These are phyloP conservation scores for Cyclaneusma minus DNA, from an alignment of 2,329 filamentous ascomycete species.

Conservation along the genomic window DNA sequence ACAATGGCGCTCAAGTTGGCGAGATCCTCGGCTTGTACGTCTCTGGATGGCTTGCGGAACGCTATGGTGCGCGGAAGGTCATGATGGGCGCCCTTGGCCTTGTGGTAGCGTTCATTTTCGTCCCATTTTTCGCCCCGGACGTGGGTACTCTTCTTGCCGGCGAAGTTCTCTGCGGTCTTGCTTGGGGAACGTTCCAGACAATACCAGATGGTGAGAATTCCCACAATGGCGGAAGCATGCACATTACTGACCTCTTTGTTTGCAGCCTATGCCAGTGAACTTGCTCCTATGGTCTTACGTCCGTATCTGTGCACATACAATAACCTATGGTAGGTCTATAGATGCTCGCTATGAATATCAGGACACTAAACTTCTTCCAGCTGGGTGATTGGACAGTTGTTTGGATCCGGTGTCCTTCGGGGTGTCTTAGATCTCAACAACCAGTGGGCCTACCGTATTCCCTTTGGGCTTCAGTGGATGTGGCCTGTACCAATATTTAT, in stretches of 20 bases:
- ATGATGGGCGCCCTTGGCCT: conserved; percentile 26
- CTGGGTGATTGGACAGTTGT: conserved; percentile 31
- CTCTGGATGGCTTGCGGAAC: conserved; percentile 24
- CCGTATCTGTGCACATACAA: no score
- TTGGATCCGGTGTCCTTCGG: conserved; percentile 29
- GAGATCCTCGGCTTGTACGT: conserved; percentile 25
- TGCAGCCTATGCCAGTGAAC: conserved; percentile 16
- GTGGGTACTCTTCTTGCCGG: conserved; percentile 27
- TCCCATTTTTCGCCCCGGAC: conserved; percentile 31
- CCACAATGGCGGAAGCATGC: no score
- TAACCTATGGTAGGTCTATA: no score
- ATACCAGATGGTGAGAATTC: no score
- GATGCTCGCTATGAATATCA: no score
- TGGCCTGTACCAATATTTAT: conserved; percentile 29
- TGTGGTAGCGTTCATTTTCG: conserved; percentile 27
- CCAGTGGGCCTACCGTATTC: conserved; percentile 30
- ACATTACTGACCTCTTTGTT: no score
- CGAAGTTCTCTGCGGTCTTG: conserved; percentile 30
- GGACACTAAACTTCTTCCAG: no score
- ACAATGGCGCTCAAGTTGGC: conserved; percentile 23
- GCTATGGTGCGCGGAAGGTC: conserved; percentile 23
- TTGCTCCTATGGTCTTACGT: conserved; percentile 16
- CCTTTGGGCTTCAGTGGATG: conserved; percentile 30
- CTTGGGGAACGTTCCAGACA: conserved; percentile 35
- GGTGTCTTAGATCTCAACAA: conserved; percentile 23